phyloP scores from a whole-genome alignment of 805 yeast genomes.

The Cyberlindnera xylosilytica region DNA sequence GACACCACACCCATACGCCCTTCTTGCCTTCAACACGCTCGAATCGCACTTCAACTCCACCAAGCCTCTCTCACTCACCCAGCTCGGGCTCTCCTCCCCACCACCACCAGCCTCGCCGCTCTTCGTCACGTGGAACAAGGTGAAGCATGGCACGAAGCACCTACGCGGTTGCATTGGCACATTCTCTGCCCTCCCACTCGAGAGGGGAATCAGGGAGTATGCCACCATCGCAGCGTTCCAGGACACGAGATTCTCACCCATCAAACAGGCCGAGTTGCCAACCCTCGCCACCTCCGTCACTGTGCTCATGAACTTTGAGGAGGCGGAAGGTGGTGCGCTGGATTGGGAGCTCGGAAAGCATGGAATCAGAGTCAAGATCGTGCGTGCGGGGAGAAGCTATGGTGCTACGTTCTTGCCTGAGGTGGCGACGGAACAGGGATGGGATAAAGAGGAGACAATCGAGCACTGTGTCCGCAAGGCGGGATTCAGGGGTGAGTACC shows the following conservation, averaged over 20 bases:
- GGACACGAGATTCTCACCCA: conserved; percentile 76
- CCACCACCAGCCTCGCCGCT: conserved; percentile 46
- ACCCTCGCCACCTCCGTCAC: conserved; percentile 53
- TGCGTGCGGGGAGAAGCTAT: conserved; percentile 34
- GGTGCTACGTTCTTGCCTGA: conserved; percentile 88
- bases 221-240: conserved; percentile 52
- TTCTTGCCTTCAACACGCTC: conserved; percentile 9
- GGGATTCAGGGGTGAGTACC: conserved; percentile 38
- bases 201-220: conserved; percentile 10
- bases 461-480: conserved; percentile 72
- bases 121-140: conserved; percentile 84
- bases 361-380: conserved; percentile 67
- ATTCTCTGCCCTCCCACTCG: conserved; percentile 36
- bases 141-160: conserved; percentile 26
- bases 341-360: conserved; percentile 85
- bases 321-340: conserved; percentile 44
- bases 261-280: conserved; percentile 51
- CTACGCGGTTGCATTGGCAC: conserved; percentile 96
- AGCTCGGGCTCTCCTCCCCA: neutral
- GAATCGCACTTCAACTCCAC: conserved; percentile 1
- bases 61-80: neutral
- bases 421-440: conserved; percentile 83
- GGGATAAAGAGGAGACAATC: conserved; percentile 74
- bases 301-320: conserved; percentile 54
- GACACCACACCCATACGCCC: conserved; percentile 6